Percentiles rank a stretch among this genome's conserved stretches.
These are phyloP conservation scores for Artemisia argyi DNA, from an alignment of 129 eudicot species.

Conservation along the genomic window DNA sequence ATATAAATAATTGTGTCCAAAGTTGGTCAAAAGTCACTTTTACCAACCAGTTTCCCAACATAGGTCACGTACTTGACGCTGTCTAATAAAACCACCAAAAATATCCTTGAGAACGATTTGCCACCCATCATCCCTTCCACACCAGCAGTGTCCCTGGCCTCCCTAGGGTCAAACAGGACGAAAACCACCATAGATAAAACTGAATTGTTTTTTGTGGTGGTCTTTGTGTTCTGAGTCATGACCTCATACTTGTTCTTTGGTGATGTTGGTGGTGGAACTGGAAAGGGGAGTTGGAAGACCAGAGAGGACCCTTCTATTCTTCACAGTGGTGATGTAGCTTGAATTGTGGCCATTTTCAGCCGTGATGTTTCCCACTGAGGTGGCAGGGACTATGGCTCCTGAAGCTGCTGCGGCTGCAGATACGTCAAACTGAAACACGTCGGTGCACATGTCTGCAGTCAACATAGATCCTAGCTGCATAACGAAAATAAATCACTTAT, in stretches of 20 bases:
- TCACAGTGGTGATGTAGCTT: conserved; percentile 49
- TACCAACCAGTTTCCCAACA: too few relatives aligned
- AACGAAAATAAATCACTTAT: conserved; percentile 7
- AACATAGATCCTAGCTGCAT: conserved; percentile 90
- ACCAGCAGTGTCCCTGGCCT: conserved; percentile 65
- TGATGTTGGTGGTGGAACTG: conserved; percentile 43
- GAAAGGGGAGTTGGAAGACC: conserved; percentile 64
- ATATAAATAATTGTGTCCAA: too few relatives aligned
- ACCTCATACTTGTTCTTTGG: conserved; percentile 43
- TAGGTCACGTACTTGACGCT: conserved; percentile 96
- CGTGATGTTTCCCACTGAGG: too few relatives aligned
- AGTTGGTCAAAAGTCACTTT: too few relatives aligned
- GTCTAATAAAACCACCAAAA: conserved; percentile 91
- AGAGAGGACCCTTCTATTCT: conserved; percentile 80
- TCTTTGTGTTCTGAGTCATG: conserved; percentile 45
- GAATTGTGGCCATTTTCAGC: too few relatives aligned
- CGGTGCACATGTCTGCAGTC: conserved; percentile 89
- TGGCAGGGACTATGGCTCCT: conserved; percentile 60
- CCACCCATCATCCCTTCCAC: conserved; percentile 66
- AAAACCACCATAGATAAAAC: conserved; percentile 85
- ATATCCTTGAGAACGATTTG: conserved; percentile 76
- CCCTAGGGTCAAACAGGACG: conserved; percentile 89
- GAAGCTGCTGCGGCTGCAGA: conserved; percentile 56
- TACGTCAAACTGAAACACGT: conserved; percentile 93
- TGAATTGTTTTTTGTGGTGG: conserved; percentile 40